These are phyloP conservation scores for Rubia yunnanensis DNA, from an alignment of 257 asterid genomes.

Conservation along the genomic window DNA sequence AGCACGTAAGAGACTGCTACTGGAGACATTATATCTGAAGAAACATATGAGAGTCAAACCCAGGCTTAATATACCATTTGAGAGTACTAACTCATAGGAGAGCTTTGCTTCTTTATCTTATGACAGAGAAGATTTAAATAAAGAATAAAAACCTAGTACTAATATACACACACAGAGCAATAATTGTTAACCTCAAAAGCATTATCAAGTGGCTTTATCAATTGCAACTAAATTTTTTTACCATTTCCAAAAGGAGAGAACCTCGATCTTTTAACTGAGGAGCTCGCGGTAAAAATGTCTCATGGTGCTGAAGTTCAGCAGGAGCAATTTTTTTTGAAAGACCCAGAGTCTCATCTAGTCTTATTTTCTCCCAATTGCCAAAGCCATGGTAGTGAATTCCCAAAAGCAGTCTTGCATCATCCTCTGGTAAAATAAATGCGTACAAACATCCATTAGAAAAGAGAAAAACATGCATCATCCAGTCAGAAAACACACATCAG, in stretches of 20 bases:
- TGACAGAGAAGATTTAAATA: neutral
- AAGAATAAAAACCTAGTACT: neutral
- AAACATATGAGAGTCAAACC: neutral
- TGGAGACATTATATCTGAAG: neutral
- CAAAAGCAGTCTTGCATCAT: conserved; percentile 91
- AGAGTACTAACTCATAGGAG: neutral
- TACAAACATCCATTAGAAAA: neutral
- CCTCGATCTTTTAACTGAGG: conserved; percentile 98
- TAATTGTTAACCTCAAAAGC: neutral
- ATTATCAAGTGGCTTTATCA: neutral
- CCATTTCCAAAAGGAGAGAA: conserved; percentile 93
- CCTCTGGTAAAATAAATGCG: conserved; percentile 53
- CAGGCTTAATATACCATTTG: neutral
- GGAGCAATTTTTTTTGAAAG: conserved; percentile 97
- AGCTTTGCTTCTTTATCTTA: neutral
- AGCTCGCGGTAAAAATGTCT: conserved; percentile 96
- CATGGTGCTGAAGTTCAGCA: conserved; percentile 95
- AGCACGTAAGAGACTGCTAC: neutral
- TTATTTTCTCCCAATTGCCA: conserved; percentile 94
- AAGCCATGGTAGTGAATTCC: conserved; percentile 95
- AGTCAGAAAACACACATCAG: neutral
- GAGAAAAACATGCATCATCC: neutral
- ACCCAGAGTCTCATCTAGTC: conserved; percentile 82
- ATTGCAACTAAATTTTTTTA: conserved; percentile 15
- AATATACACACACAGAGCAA: neutral